Conservation (phyloP, 257 asterid genomes). For the Jaltomata sinuosa region DNA sequence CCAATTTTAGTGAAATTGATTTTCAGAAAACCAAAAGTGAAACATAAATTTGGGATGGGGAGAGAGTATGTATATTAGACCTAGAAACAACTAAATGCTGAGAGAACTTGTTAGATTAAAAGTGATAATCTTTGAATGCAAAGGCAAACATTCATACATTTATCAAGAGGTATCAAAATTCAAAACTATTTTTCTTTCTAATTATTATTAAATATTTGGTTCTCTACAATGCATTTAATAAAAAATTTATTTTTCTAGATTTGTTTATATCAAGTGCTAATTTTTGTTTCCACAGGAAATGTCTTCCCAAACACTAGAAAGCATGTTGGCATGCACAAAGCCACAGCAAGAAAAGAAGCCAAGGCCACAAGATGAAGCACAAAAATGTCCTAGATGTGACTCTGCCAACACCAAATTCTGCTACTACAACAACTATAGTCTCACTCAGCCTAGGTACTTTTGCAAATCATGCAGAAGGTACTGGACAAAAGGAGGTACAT, state of each 20-base stretch:
- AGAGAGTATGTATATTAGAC: not conserved
- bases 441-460: conserved; percentile 88
- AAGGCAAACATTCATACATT: no score
- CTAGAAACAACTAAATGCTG: not conserved
- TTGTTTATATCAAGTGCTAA: not conserved
- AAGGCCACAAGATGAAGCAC: conserved; percentile 53
- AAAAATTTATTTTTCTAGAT: not conserved
- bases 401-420: conserved; percentile 83
- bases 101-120: no score
- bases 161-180: no score
- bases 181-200: no score
- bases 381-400: conserved; percentile 87
- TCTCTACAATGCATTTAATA: not conserved
- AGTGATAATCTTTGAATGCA: no score
- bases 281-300: conserved; percentile 37
- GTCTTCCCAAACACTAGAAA: conserved; percentile 65
- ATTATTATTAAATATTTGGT: not conserved
- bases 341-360: conserved; percentile 63
- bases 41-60: no score
- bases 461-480: conserved; percentile 88
- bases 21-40: no score
- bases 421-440: conserved; percentile 93
- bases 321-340: conserved; percentile 64
- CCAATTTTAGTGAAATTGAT: no score
- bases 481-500: conserved; percentile 96